phyloP scores from a whole-genome alignment of 345 rosid genomes.

The Hibiscus trionum region DNA sequence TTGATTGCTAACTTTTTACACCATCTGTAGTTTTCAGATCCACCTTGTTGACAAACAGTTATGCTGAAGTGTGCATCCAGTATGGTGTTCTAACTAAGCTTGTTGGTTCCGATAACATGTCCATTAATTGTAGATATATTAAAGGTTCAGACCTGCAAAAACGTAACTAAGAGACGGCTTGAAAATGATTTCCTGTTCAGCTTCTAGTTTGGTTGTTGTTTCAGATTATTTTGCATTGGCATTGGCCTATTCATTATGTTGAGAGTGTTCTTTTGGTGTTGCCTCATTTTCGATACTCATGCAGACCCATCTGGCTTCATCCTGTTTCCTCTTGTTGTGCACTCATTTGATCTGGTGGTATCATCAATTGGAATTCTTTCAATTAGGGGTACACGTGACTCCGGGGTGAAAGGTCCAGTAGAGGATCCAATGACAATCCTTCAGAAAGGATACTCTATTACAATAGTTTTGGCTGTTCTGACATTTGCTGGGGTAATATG shows the following conservation, averaged over 20 bases:
- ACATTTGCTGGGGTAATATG: conserved; percentile 75
- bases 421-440: conserved; percentile 82
- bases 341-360: neutral
- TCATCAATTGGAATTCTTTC: neutral
- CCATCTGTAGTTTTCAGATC: neutral
- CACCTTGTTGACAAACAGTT: neutral
- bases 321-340: conserved; percentile 63
- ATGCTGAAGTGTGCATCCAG: neutral
- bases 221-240: neutral
- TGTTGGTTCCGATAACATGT: neutral
- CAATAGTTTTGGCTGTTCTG: conserved; percentile 78
- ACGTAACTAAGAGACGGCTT: neutral
- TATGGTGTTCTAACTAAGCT: neutral
- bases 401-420: neutral
- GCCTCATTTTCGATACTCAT: conserved; percentile 18
- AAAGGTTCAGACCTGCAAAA: neutral
- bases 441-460: conserved; percentile 92
- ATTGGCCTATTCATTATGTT: neutral
- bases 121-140: neutral
- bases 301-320: conserved; percentile 99
- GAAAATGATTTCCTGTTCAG: neutral
- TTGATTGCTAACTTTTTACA: neutral
- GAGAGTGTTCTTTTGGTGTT: neutral
- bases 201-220: conserved; percentile 1
- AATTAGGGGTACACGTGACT: neutral